Evolutionary conservation across 75 land plant genomes (phyloP).

Genomic region (Azolla pinnata): DNA sequence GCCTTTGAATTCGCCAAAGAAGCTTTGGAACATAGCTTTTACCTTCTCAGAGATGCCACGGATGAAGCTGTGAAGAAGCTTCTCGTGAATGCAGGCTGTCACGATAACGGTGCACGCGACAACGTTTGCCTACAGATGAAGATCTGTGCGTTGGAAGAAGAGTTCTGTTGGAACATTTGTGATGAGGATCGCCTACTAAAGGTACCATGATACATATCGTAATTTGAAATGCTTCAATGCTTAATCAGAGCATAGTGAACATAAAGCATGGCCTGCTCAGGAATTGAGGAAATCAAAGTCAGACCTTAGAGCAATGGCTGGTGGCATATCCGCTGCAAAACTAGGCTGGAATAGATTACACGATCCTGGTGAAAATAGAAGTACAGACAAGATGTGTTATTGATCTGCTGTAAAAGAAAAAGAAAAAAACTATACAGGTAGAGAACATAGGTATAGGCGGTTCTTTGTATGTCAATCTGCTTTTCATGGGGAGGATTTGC

Average conservation of each 20-base stretch:
- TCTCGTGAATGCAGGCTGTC: background rate
- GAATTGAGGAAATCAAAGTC: background rate
- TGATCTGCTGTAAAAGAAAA: too few relatives aligned
- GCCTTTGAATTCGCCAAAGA: conserved; percentile 14
- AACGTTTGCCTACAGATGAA: conserved; percentile 2
- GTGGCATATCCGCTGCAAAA: background rate
- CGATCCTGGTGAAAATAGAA: too few relatives aligned
- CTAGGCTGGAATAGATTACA: background rate
- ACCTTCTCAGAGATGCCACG: conserved; percentile 11
- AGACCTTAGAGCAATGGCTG: background rate
- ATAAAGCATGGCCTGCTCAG: background rate
- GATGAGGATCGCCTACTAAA: conserved; percentile 8
- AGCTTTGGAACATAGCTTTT: conserved; percentile 5
- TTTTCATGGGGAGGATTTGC: too few relatives aligned
- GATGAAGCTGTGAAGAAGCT: background rate
- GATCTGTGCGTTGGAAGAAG: conserved; percentile 18
- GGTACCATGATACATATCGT: background rate
- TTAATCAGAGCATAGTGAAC: background rate
- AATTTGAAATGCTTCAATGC: background rate
- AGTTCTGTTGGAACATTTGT: conserved; percentile 13
- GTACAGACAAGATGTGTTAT: too few relatives aligned
- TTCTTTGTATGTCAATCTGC: too few relatives aligned
- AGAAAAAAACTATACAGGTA: too few relatives aligned
- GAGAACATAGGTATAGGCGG: too few relatives aligned
- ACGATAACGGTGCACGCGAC: background rate